Percentiles rank a stretch among this genome's conserved stretches.
phyloP scores from a whole-genome alignment of 2,329 filamentous ascomycete species.

The Alternaria sp. region DNA sequence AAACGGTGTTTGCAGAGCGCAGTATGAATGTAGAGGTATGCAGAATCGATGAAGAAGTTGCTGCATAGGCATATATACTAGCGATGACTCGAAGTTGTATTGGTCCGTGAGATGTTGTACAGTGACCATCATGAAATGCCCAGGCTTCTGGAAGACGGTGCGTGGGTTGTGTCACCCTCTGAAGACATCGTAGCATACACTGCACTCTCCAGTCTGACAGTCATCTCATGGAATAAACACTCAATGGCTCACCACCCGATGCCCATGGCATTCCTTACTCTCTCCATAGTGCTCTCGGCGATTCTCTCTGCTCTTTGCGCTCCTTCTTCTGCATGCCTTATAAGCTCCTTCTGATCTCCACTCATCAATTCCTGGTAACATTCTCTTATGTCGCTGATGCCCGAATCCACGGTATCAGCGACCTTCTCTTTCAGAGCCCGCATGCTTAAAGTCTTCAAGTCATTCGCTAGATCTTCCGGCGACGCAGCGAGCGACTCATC shows the following conservation, averaged over 20 bases:
- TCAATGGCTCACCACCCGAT: slow-evolving; percentile 2
- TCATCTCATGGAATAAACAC: neutral
- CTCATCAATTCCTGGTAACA: slow-evolving; percentile 62
- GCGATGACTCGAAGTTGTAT: neutral
- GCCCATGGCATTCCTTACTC: slow-evolving; percentile 29
- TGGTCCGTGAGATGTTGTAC: neutral
- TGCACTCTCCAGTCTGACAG: neutral
- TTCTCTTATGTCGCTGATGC: slow-evolving; percentile 62
- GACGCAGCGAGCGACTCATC: slow-evolving; percentile 52
- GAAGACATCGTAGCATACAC: neutral
- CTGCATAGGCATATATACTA: neutral
- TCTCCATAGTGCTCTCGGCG: slow-evolving; percentile 60
- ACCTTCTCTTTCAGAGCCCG: slow-evolving; percentile 69
- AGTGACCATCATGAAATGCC: too few species aligned
- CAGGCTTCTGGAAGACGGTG: neutral
- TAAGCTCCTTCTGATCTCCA: slow-evolving; percentile 60
- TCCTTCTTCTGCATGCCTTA: slow-evolving; percentile 65
- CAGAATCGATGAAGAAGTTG: neutral
- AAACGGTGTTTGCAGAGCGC: neutral
- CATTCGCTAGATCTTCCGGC: slow-evolving; percentile 54
- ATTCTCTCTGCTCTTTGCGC: slow-evolving; percentile 66
- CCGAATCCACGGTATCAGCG: slow-evolving; percentile 61
- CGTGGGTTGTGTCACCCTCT: neutral
- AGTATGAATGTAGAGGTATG: neutral
- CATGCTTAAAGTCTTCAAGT: slow-evolving; percentile 56